A percentile compares a stretch with the other conserved stretches of the same genome.
Evolutionary conservation across 2,329 filamentous ascomycete species (phyloP).

Genomic region (Fusarium subglutinans): DNA sequence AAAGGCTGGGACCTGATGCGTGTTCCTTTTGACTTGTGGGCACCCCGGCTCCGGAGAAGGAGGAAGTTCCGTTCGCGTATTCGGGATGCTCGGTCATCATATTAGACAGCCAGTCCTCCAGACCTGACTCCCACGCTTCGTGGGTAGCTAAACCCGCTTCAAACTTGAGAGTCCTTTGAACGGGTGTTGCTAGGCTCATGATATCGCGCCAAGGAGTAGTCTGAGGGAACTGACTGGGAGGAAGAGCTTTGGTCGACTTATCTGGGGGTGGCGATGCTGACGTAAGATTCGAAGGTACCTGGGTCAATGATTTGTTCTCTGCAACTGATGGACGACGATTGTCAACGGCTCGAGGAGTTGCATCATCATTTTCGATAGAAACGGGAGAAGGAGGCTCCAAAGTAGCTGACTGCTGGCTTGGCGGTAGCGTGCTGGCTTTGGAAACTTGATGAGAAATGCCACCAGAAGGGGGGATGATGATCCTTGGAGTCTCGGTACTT

Average conservation of each 20-base stretch:
- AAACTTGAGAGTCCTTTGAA: slow-evolving; percentile 78
- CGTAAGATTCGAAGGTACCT: slow-evolving; percentile 47
- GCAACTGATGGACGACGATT: slow-evolving; percentile 51
- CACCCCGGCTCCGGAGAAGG: slow-evolving; percentile 39
- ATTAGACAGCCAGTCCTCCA: slow-evolving; percentile 67
- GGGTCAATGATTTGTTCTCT: slow-evolving; percentile 52
- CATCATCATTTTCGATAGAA: slow-evolving; percentile 50
- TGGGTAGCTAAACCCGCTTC: slow-evolving; percentile 77
- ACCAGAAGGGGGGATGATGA: slow-evolving; percentile 31
- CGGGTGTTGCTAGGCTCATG: slow-evolving; percentile 69
- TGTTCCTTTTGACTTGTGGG: slow-evolving; percentile 30
- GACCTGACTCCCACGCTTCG: slow-evolving; percentile 76
- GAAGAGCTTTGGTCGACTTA: slow-evolving; percentile 26
- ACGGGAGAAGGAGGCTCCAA: slow-evolving; percentile 56
- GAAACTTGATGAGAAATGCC: slow-evolving; percentile 41
- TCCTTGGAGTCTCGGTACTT: slow-evolving; percentile 28
- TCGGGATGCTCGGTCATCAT: slow-evolving; percentile 59
- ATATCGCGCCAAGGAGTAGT: slow-evolving; percentile 79
- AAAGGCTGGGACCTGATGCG: slow-evolving; percentile 34
- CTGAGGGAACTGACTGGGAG: slow-evolving; percentile 32
- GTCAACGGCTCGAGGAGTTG: slow-evolving; percentile 33
- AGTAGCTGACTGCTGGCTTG: slow-evolving; percentile 29
- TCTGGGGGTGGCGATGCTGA: slow-evolving; percentile 51
- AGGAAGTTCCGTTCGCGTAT: slow-evolving; percentile 52
- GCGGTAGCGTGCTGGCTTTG: slow-evolving; percentile 32